phyloP scores from a whole-genome alignment of 148 eudicot species.

The Rhododendron ovatum region DNA sequence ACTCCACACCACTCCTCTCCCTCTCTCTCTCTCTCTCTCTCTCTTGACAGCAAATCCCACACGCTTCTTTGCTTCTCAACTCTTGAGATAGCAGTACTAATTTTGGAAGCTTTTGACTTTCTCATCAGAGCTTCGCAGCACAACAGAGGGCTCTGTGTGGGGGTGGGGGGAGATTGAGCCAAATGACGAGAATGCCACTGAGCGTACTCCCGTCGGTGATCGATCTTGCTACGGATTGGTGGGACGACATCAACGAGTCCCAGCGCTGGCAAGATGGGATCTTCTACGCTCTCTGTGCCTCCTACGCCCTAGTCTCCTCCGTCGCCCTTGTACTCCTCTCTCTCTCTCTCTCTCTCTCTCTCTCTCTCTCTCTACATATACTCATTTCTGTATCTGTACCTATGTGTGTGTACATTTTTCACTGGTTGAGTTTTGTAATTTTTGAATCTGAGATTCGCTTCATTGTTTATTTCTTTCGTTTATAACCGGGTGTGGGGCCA shows the following conservation, averaged over 20 bases:
- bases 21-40: neutral
- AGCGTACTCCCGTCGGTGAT: conserved; percentile 17
- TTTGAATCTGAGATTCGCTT: neutral
- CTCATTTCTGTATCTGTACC: neutral
- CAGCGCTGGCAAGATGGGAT: conserved; percentile 77
- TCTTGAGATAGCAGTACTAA: neutral
- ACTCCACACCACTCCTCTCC: neutral
- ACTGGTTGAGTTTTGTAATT: neutral
- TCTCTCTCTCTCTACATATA: neutral
- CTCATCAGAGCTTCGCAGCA: neutral
- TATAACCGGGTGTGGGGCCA: neutral
- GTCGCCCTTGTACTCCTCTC: conserved; percentile 54
- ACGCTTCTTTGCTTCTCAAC: conserved; percentile 9
- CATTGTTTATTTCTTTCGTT: neutral
- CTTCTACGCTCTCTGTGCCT: conserved; percentile 63
- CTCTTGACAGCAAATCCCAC: neutral
- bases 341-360: neutral
- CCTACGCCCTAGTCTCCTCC: conserved; percentile 66
- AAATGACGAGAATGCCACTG: conserved; percentile 44
- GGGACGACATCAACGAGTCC: conserved; percentile 74
- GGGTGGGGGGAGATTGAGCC: neutral
- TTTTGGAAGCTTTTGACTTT: conserved; percentile 11
- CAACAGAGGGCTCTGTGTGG: neutral
- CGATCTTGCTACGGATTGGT: conserved; percentile 37
- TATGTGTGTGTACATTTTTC: neutral